phyloP scores from a whole-genome alignment of 2,329 filamentous ascomycete genomes.

The Capronia coronata region DNA sequence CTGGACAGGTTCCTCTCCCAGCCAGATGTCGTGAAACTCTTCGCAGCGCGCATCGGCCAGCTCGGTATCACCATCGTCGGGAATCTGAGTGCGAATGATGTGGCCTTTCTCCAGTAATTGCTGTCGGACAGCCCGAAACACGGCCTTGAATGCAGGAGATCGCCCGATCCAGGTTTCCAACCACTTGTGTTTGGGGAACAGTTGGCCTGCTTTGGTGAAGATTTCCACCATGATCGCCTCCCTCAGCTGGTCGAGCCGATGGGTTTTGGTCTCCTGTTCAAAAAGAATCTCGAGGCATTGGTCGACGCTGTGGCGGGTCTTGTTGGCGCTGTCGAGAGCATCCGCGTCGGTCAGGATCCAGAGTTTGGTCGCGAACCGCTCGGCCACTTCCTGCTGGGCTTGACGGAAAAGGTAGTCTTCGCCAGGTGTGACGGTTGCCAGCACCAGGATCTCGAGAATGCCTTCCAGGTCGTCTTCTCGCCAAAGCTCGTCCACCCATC shows the following conservation, averaged over 20 bases:
- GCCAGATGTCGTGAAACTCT: neutral
- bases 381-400: neutral
- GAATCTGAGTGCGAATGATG: neutral
- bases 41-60: neutral
- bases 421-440: neutral
- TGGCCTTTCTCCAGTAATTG: neutral
- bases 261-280: conserved; percentile 2
- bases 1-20: neutral
- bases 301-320: neutral
- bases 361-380: neutral
- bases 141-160: conserved; percentile 1
- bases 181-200: conserved; percentile 3
- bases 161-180: conserved; percentile 1
- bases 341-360: neutral
- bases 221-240: neutral
- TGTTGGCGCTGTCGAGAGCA: neutral
- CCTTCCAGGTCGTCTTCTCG: neutral
- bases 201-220: neutral
- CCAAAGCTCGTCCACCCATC: conserved; percentile 1
- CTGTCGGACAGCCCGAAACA: neutral
- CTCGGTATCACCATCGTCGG: neutral
- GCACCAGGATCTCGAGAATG: neutral
- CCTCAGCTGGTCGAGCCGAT: neutral
- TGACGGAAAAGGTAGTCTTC: neutral
- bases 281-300: conserved; percentile 3